These are phyloP conservation scores for Calonectria ilicicola DNA, from an alignment of 2,329 filamentous ascomycete species.

Conservation along the genomic window DNA sequence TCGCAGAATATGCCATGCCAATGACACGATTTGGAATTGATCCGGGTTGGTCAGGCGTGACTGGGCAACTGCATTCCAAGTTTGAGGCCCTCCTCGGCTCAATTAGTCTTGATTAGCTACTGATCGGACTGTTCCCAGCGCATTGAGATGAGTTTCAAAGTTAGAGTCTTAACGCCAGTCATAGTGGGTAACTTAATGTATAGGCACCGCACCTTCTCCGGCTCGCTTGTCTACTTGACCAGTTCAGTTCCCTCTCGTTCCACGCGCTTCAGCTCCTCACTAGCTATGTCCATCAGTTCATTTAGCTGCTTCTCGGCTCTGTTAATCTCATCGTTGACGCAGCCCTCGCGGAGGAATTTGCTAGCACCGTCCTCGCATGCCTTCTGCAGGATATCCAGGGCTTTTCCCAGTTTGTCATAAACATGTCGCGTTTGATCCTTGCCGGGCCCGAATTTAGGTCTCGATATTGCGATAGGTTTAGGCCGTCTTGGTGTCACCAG, in stretches of 20 bases:
- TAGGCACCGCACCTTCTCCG: slow-evolving; percentile 60
- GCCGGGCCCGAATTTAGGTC: slow-evolving; percentile 40
- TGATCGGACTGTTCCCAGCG: no score
- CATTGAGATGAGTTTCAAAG: no score
- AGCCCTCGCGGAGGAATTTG: slow-evolving; percentile 87
- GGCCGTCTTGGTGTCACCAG: slow-evolving; percentile 47
- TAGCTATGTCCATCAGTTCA: slow-evolving; percentile 71
- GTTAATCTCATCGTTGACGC: slow-evolving; percentile 81
- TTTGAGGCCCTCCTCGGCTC: no score
- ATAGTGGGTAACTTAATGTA: slow-evolving; percentile 50
- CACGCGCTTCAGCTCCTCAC: slow-evolving; percentile 69
- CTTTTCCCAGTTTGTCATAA: slow-evolving; percentile 82
- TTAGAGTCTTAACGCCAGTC: no score
- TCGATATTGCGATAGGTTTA: slow-evolving; percentile 45
- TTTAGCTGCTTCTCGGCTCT: slow-evolving; percentile 76
- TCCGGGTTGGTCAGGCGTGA: no score
- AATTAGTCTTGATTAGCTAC: no score
- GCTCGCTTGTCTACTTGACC: slow-evolving; percentile 52
- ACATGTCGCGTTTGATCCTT: slow-evolving; percentile 55
- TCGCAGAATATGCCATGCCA: no score
- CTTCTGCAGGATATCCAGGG: slow-evolving; percentile 82
- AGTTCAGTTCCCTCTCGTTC: slow-evolving; percentile 63
- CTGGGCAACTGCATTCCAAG: no score
- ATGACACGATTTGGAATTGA: no score
- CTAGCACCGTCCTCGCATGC: slow-evolving; percentile 90